Conservation (phyloP, 768 basidiomycete species). For the Podaxis mareebaensis region DNA sequence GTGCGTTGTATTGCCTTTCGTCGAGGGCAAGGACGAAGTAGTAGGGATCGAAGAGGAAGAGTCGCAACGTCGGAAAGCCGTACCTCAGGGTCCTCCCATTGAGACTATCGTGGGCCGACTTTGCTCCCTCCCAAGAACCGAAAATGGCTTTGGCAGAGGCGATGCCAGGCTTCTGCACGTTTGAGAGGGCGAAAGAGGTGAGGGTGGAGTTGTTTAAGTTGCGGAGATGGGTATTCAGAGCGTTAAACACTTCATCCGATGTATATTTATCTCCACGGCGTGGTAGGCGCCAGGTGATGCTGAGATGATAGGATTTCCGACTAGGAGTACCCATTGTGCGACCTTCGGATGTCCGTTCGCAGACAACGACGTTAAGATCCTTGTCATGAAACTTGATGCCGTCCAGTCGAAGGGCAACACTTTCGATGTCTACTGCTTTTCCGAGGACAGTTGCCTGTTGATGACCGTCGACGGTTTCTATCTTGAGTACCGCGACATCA, state of each 20-base stretch:
- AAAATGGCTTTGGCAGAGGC: conserved; percentile 44
- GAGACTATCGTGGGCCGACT: conserved; percentile 38
- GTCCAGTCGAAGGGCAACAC: conserved; percentile 44
- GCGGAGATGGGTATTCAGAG: conserved; percentile 10
- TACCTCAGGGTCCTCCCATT: conserved; percentile 29
- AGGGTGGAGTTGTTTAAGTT: not conserved
- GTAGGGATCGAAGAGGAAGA: conserved; percentile 48
- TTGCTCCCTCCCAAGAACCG: conserved; percentile 47
- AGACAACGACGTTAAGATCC: conserved; percentile 41
- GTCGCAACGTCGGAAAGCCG: conserved; percentile 34
- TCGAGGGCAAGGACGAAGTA: conserved; percentile 52
- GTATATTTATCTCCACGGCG: conserved; percentile 19
- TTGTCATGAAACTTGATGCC: conserved; percentile 48
- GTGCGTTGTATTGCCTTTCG: conserved; percentile 48
- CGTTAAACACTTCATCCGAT: conserved; percentile 13
- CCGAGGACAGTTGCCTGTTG: conserved; percentile 46
- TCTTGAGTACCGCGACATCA: not conserved
- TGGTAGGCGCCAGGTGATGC: conserved; percentile 50
- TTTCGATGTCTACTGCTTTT: conserved; percentile 39
- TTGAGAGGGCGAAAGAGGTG: too few relatives aligned
- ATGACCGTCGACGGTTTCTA: conserved; percentile 23
- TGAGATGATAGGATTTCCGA: conserved; percentile 39
- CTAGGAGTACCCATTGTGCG: not conserved
- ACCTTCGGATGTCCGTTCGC: conserved; percentile 27
- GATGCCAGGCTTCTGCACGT: not conserved